Base-by-base conservation (phyloP, 106 monocot species). In the Narthecium ossifragum region DNA sequence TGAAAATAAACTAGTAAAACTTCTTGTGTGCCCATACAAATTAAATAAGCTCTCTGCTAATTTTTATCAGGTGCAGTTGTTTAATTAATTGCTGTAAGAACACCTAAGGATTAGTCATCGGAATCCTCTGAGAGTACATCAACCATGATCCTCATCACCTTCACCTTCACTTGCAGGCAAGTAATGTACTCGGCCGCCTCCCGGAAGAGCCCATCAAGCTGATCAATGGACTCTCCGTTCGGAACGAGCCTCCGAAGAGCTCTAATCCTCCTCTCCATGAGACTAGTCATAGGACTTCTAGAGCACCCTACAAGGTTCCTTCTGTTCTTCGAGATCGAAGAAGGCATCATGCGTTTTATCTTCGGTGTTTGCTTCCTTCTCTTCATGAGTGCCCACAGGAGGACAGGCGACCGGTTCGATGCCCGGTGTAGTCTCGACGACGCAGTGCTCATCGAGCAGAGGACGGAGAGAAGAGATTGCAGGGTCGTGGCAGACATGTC, bases 181-280 rank as follows among this genome's bases (percentile, higher is more conserved):
- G 43, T 33, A 13, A 70, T 70, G 55, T 70, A 62, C 13, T 55
- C 46, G 2, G 70, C 62, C 4, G 70, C 46, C 55, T 70, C 62
- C n/a, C 34, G 32, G 31, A 70, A 70, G 17, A 70, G 62, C 26
- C 55, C 70, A n/a, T 29, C 33, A 22, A 46, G 34, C 33, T 38
- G 53, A 23, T 3, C 1, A 4, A 26, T 6, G 8, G 39, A 34
- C 21, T 45, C 25, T 0, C 22, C 34, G 33, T 10, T 2, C 0
- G 62, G 62, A 26, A 70, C 53, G 6, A 70, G 62, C 54, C 46
- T 32, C 32, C 17, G 25, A 2, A 70, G 70, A 4, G 31, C 54
- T 40, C 33, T 10, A 5, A 62, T 18, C 37, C 53, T 53, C 61
- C 53, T 53, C 45, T 43, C 43, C 20, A 62, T 22, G 12, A 43